Evolutionary conservation across 2,329 filamentous ascomycete genomes (phyloP).

Genomic region (Cordyceps cicadae): DNA sequence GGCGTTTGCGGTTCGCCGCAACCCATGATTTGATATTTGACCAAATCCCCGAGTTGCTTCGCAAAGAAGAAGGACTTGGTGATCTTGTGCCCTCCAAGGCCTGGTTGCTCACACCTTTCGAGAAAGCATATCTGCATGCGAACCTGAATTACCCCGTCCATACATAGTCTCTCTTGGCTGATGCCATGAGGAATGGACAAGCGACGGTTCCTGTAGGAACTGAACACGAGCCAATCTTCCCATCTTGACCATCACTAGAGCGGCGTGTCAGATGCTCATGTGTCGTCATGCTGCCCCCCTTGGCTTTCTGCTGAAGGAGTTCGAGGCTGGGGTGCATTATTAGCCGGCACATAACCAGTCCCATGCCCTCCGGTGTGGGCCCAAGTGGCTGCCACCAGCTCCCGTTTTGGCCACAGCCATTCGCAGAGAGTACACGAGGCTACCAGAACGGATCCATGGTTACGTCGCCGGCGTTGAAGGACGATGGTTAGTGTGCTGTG

Average conservation of each 20-base stretch:
- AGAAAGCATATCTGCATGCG: background rate
- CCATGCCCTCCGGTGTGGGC: background rate
- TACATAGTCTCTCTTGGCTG: background rate
- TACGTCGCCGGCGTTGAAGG: background rate
- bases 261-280: constrained; percentile 5
- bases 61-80: too few relatives aligned
- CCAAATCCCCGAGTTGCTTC: too few relatives aligned
- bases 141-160: too few relatives aligned
- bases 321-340: constrained; percentile 7
- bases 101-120: background rate
- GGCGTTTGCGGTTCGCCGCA: background rate
- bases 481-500: background rate
- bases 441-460: background rate
- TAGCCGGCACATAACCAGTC: background rate
- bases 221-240: background rate
- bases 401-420: background rate
- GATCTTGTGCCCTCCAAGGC: too few relatives aligned
- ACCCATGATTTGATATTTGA: background rate
- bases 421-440: background rate
- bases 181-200: background rate
- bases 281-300: constrained; percentile 2
- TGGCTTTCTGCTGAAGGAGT: background rate
- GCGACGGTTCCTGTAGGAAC: background rate
- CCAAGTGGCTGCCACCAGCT: background rate
- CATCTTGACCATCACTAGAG: background rate